Percentiles rank a stretch among this genome's conserved stretches.
Evolutionary conservation across 345 rosid genomes (phyloP).

Genomic region (Salix caprea): DNA sequence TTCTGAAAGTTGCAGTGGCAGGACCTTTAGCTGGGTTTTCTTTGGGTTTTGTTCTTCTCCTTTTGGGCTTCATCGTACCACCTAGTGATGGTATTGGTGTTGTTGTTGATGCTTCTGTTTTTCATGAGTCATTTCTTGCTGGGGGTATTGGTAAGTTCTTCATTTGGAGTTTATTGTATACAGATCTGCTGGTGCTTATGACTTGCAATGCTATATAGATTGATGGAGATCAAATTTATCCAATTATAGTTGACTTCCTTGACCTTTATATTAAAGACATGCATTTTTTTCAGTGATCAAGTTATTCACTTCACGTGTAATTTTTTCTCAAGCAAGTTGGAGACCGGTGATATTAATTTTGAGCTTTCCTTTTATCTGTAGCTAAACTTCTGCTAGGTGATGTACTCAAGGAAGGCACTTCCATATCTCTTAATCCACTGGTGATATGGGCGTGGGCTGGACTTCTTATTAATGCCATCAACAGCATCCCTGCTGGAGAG

Average conservation of each 20-base stretch:
- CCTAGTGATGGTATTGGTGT: conserved; percentile 84
- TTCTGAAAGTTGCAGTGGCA: conserved; percentile 81
- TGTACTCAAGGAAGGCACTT: conserved; percentile 80
- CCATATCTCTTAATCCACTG: conserved; percentile 77
- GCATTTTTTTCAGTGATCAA: neutral
- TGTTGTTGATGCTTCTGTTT: conserved; percentile 83
- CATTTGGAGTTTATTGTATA: neutral
- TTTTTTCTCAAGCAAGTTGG: neutral
- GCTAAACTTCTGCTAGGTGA: conserved; percentile 88
- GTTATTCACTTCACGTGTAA: too few species aligned
- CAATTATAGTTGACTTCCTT: neutral
- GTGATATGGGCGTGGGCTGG: conserved; percentile 97
- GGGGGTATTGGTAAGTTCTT: conserved; percentile 77
- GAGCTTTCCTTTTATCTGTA: conserved; percentile 20
- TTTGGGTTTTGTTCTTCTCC: conserved; percentile 68
- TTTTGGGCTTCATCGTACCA: conserved; percentile 76
- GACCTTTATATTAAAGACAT: neutral
- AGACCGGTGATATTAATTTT: conserved; percentile 1
- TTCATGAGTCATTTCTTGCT: conserved; percentile 83
- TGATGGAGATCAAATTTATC: neutral
- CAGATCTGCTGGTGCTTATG: too few species aligned
- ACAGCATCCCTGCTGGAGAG: conserved; percentile 96
- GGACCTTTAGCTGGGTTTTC: conserved; percentile 95
- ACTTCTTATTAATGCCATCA: conserved; percentile 85
- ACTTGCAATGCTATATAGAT: neutral